Conservation (phyloP, 176 grass and related monocot genomes). For the Ampelocalamus luodianensis region DNA sequence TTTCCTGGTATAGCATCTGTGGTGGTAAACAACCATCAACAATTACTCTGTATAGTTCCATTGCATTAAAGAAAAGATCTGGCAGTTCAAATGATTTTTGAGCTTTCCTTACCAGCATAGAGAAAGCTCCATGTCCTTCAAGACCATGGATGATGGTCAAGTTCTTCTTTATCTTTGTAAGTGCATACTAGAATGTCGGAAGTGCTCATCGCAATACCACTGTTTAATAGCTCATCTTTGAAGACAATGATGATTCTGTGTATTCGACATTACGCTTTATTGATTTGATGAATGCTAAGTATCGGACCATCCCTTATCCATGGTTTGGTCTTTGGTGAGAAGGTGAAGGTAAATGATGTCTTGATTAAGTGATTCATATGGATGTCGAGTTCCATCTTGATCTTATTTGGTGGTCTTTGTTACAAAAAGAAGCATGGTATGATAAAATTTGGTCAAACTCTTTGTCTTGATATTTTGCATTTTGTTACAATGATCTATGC, state of each 20-base stretch:
- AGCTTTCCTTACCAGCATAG: constrained; percentile 77
- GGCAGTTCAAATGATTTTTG: too few species aligned
- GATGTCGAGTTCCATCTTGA: constrained; percentile 85
- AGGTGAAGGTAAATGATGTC: constrained; percentile 91
- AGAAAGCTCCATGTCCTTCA: constrained; percentile 97
- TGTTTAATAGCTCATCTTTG: constrained; percentile 7
- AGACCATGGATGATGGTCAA: constrained; percentile 98
- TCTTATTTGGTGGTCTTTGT: constrained; percentile 87
- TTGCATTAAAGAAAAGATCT: too few species aligned
- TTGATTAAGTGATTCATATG: constrained; percentile 93
- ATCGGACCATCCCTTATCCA: constrained; percentile 87
- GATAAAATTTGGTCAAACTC: constrained; percentile 10
- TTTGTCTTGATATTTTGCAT: constrained; percentile 31
- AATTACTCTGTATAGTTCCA: too few species aligned
- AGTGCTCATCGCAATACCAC: background rate
- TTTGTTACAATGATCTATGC: constrained; percentile 5
- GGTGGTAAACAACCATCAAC: too few species aligned
- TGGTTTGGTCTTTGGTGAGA: constrained; percentile 97
- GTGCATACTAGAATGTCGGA: constrained; percentile 26
- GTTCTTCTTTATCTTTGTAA: constrained; percentile 97
- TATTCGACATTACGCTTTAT: constrained; percentile 33
- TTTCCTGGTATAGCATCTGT: too few species aligned
- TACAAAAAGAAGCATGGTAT: constrained; percentile 72
- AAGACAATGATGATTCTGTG: background rate
- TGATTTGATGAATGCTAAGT: constrained; percentile 92